Base-by-base conservation (phyloP, 768 basidiomycete species). In the Pisolithus albus region DNA sequence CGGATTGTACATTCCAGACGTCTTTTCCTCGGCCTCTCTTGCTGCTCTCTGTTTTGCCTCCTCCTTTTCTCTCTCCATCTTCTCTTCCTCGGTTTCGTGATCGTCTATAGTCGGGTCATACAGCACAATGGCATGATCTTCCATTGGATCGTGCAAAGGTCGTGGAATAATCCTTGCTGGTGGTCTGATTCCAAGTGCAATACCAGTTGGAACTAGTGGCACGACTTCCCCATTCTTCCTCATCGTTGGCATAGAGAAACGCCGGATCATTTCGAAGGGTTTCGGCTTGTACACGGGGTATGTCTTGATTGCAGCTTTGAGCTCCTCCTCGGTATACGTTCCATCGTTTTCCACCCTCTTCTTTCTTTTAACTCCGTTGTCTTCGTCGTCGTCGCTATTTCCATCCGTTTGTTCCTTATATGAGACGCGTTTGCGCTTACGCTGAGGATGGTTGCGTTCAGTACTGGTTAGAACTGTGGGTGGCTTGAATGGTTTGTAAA, bases 81-180 rank as follows among this genome's bases (percentile, higher is more conserved):
- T 76, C 63, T 92, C 92, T 61, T 92, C 88, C 61, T 92, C 88
- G 0, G 92, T 92, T 67, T 94, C 92, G 57, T 86, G 73, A 62
- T 89, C 86, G 63, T 99, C 93, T 44, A 95, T 83, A 0, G 96
- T 98, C 1, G 96, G 96, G 61, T 98, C 96, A 64, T 91, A 99
- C 13, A 97, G 71, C 3, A 99, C 95, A 54, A 99, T 96, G 1
- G 95, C 93, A 68, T 97, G 94, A 60, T 98, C 93, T 46, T 88
- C 83, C 89, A 99, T 94, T 1, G 94, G 96, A 64, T 99, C 92
- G 60, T 94, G 87, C n/a, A 97, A 72, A 5, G 96, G 96, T 19
- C 94, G 78, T 16, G 96, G 96, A 46, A 88, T 79, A 52, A 96
- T 70, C 58, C 81, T 87, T 0, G 85, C 76, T 51, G 81, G 84